phyloP scores from a whole-genome alignment of 805 yeast genomes.

The Komagataella kurtzmanii region DNA sequence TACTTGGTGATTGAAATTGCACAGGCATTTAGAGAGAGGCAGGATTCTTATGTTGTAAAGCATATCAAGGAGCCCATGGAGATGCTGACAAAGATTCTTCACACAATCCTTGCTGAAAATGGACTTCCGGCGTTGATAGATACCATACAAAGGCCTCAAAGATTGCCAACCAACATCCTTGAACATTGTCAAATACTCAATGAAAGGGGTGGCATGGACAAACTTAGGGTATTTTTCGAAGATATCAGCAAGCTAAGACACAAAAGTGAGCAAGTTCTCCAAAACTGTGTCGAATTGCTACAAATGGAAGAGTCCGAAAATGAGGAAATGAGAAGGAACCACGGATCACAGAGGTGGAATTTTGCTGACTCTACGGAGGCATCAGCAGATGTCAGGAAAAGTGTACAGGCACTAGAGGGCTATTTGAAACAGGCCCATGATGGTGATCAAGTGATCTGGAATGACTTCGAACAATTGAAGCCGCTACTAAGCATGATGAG shows the following conservation, averaged over 20 bases:
- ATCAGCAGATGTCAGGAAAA: slow-evolving; percentile 22
- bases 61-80: slow-evolving; percentile 33
- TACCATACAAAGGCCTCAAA: slow-evolving; percentile 39
- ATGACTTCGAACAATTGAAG: slow-evolving; percentile 34
- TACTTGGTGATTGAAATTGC: slow-evolving; percentile 50
- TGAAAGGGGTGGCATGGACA: slow-evolving; percentile 35
- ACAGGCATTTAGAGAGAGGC: slow-evolving; percentile 55
- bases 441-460: slow-evolving; percentile 44
- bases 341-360: slow-evolving; percentile 44
- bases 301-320: slow-evolving; percentile 44
- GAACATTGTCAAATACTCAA: slow-evolving; percentile 42
- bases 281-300: slow-evolving; percentile 32
- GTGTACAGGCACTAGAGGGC: slow-evolving; percentile 27
- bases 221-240: slow-evolving; percentile 24
- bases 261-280: slow-evolving; percentile 27
- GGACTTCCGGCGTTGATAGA: slow-evolving; percentile 55
- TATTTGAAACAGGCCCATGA: slow-evolving; percentile 43
- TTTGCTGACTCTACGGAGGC: slow-evolving; percentile 33
- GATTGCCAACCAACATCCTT: slow-evolving; percentile 43
- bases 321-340: slow-evolving; percentile 28
- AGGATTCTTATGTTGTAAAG: slow-evolving; percentile 33
- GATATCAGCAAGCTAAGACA: slow-evolving; percentile 31
- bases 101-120: slow-evolving; percentile 28
- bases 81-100: slow-evolving; percentile 29
- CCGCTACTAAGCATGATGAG: slow-evolving; percentile 28